phyloP scores from a whole-genome alignment of 192 early-diverging fungal genomes.

The Gamsiella multidivaricata region DNA sequence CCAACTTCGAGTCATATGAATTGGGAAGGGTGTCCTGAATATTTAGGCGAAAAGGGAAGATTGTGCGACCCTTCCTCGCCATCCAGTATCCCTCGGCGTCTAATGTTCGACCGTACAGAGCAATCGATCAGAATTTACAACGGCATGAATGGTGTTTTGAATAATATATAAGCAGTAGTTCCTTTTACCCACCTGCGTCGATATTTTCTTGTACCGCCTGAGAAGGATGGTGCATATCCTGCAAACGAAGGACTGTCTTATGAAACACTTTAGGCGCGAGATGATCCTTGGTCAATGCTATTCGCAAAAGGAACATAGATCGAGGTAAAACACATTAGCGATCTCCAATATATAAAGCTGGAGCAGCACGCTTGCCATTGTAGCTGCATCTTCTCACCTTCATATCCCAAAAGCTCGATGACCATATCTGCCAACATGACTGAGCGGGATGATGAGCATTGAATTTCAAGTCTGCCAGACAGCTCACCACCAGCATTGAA shows the following conservation, averaged over 20 bases:
- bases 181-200: slow-evolving; percentile 35
- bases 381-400: slow-evolving; percentile 14
- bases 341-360: not conserved
- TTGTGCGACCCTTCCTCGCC: slow-evolving; percentile 46
- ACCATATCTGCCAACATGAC: slow-evolving; percentile 45
- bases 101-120: not conserved
- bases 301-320: not conserved
- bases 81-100: slow-evolving; percentile 43
- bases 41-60: slow-evolving; percentile 48
- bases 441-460: slow-evolving; percentile 44
- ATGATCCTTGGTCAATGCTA: slow-evolving; percentile 46
- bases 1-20: slow-evolving; percentile 47
- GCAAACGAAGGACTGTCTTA: slow-evolving; percentile 37
- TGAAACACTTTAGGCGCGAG: slow-evolving; percentile 38
- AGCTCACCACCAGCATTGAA: slow-evolving; percentile 54
- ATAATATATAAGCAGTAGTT: too few species aligned
- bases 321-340: not conserved
- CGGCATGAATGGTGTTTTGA: not conserved
- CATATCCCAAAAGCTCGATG: slow-evolving; percentile 49
- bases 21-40: slow-evolving; percentile 45
- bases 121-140: not conserved
- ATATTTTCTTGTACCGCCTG: slow-evolving; percentile 49
- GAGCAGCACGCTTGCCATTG: not conserved
- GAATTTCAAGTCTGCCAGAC: slow-evolving; percentile 43
- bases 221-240: slow-evolving; percentile 37